A percentile compares a stretch with the other conserved stretches of the same genome.
Evolutionary conservation across 2,329 filamentous ascomycete species (phyloP).

Genomic region (Epichloe bromicola): DNA sequence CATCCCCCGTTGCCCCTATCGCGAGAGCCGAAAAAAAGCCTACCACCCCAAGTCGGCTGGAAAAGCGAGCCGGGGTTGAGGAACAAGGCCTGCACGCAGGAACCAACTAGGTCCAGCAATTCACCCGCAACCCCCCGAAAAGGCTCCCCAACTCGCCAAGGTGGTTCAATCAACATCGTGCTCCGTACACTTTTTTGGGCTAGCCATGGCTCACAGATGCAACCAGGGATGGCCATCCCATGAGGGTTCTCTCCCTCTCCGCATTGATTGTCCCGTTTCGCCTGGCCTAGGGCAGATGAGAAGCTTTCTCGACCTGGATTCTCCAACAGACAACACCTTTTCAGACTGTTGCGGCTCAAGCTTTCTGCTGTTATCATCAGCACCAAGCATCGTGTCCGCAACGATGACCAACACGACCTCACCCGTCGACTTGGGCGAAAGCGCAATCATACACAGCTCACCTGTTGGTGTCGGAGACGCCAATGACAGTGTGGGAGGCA

Average conservation of each 20-base stretch:
- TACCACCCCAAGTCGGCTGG: not conserved
- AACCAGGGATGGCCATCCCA: not conserved
- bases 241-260: not conserved
- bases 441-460: constrained; percentile 1
- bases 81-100: not conserved
- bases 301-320: constrained; percentile 8
- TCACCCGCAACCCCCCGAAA: not conserved
- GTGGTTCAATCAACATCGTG: not conserved
- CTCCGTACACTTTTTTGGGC: not conserved
- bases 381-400: constrained; percentile 1
- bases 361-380: constrained; percentile 6
- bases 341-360: constrained; percentile 3
- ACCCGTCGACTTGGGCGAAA: not conserved
- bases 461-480: not conserved
- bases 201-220: constrained; percentile 1
- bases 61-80: not conserved
- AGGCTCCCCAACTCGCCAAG: not conserved
- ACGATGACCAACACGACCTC: not conserved
- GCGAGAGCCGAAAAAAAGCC: not conserved
- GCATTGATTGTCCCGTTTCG: not conserved
- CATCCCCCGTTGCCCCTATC: not conserved
- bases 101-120: not conserved
- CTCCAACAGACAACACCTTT: constrained; percentile 1
- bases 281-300: constrained; percentile 5
- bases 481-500: constrained; percentile 1